Evolutionary conservation across 192 early-diverging fungal species (phyloP), one percentile per base, ranked within the genome.

Genomic region (Coemansia sp.): DNA sequence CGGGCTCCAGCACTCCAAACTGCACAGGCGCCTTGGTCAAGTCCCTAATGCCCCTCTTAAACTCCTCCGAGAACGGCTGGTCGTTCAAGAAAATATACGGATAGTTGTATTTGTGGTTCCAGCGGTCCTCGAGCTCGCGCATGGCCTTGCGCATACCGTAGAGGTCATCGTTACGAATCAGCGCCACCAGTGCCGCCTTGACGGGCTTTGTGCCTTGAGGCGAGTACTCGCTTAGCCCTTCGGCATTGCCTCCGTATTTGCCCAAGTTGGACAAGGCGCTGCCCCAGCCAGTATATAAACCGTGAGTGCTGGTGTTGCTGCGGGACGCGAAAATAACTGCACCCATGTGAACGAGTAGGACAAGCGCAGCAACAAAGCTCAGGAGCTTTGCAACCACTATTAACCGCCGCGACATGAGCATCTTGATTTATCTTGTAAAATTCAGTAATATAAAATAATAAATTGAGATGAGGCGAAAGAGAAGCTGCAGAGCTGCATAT

Each of bases 41-140:
- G 37, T 67, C 76, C 8, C 57, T 68, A 0, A 87, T 73, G 7
- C 82, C 86, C 30, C 46, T 32, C 67, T 81, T 87, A 66, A 94
- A 94, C 68, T 89, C 77, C 4, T 87, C 82, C 14, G 89, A 77
- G 62, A 93, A 93, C 6, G 88, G 89, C 55, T 78, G 76, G 62
- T 94, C 88, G 84, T 93, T 94, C 32, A 94, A 64, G 71, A 93
- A 93, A 7, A 94, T 87, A 73, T 93, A 94, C 14, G 92, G 92
- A 70, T 94, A 94, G 64, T 89, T 73, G 80, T 86, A 93, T 16
- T 87, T 84, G 67, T 73, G 77, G 82, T 93, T 93, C 76, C 91
- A 93, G 43, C 86, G 84, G 69, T 88, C 79, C 69, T 93, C 87
- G 16, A 93, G 62, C 57, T 90, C 81, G 7, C 75, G 72, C 7